A percentile compares a stretch with the other conserved stretches of the same genome.
Conservation (phyloP, 768 basidiomycete genomes). For the Lentinula sp. region DNA sequence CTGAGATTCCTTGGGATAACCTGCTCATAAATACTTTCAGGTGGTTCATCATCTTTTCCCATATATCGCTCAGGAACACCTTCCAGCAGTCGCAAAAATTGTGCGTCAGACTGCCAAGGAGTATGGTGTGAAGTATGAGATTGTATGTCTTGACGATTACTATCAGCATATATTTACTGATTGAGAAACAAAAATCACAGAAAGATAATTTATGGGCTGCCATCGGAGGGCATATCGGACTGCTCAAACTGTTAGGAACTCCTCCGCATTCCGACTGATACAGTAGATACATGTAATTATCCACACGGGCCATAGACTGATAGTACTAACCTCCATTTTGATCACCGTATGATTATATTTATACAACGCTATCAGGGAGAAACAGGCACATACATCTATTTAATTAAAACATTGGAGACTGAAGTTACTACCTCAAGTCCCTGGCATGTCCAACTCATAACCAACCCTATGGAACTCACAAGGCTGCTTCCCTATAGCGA, state of each 20-base stretch:
- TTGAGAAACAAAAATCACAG: not conserved
- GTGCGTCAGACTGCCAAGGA: not conserved
- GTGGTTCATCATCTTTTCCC: slow-evolving; percentile 1
- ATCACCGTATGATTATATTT: too few species aligned
- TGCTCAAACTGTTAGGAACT: not conserved
- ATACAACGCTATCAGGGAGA: too few species aligned
- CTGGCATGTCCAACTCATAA: slow-evolving; percentile 12
- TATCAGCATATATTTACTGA: not conserved
- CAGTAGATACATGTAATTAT: too few species aligned
- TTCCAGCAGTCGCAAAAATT: not conserved
- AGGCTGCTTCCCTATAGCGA: slow-evolving; percentile 53
- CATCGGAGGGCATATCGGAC: not conserved
- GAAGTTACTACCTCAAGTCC: not conserved
- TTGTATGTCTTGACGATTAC: not conserved
- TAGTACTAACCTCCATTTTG: too few species aligned
- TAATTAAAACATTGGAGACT: too few species aligned
- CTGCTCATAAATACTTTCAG: not conserved
- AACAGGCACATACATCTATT: too few species aligned
- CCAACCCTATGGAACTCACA: slow-evolving; percentile 54
- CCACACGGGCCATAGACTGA: too few species aligned
- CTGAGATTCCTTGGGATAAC: not conserved
- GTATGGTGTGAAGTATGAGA: not conserved
- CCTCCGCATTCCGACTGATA: not conserved
- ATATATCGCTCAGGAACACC: not conserved
- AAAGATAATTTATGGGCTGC: not conserved